A percentile compares a stretch with the other conserved stretches of the same genome.
phyloP scores from a whole-genome alignment of 2,329 filamentous ascomycete genomes.

The Zymoseptoria tritici region DNA sequence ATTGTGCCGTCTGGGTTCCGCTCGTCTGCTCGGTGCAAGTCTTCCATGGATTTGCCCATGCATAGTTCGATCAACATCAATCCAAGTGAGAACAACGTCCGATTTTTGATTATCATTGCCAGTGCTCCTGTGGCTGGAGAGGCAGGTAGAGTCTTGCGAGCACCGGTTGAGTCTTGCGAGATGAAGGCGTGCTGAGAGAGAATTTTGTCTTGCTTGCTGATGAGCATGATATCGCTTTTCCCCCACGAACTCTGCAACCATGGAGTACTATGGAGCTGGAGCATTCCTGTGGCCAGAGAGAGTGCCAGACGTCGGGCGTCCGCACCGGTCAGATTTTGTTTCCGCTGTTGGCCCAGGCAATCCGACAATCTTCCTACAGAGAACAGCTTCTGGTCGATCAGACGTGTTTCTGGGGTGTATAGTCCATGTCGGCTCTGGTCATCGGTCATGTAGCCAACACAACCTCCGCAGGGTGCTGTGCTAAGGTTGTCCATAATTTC shows the following conservation, averaged over 20 bases:
- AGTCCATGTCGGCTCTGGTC: conserved; percentile 9
- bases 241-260: conserved; percentile 10
- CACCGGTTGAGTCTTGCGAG: conserved; percentile 4
- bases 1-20: conserved; percentile 11
- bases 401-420: conserved; percentile 3
- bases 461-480: conserved; percentile 3
- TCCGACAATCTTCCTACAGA: not conserved
- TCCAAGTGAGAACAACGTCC: conserved; percentile 29
- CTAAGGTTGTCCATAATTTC: not conserved
- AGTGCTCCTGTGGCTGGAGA: not conserved
- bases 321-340: not conserved
- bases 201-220: conserved; percentile 5
- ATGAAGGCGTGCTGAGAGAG: conserved; percentile 13
- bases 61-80: conserved; percentile 32
- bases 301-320: conserved; percentile 5
- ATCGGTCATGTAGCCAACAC: conserved; percentile 7
- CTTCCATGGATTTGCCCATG: conserved; percentile 21
- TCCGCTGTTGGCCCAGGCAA: not conserved
- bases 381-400: conserved; percentile 1
- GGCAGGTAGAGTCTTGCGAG: not conserved
- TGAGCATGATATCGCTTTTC: conserved; percentile 5
- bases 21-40: conserved; percentile 18
- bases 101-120: conserved; percentile 23
- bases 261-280: conserved; percentile 10
- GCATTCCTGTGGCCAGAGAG: conserved; percentile 6